Percentiles rank a stretch among this genome's conserved stretches.
Evolutionary conservation across 345 rosid genomes (phyloP).

Genomic region (Geranium rotundifolium): DNA sequence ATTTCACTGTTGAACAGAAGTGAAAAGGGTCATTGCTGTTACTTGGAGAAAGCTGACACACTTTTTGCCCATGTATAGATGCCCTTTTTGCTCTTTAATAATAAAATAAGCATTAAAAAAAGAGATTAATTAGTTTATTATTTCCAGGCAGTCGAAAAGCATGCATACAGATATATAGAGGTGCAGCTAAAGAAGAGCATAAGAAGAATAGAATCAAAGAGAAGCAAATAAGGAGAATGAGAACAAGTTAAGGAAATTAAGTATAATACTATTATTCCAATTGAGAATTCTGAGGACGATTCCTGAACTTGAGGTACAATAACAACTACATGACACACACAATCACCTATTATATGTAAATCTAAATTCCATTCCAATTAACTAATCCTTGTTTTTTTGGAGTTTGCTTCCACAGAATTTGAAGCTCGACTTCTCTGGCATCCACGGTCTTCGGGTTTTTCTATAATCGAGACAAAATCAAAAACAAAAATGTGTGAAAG

Average conservation of each 20-base stretch:
- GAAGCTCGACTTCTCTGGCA: conserved; percentile 29
- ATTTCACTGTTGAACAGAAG: conserved; percentile 16
- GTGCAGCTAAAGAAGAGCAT: conserved; percentile 23
- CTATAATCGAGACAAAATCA: conserved; percentile 21
- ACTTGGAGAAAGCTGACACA: conserved; percentile 22
- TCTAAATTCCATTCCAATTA: neutral
- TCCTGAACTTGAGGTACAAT: conserved; percentile 46
- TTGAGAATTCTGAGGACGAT: conserved; percentile 43
- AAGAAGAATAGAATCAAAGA: conserved; percentile 60
- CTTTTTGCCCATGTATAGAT: conserved; percentile 7
- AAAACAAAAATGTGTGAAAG: conserved; percentile 25
- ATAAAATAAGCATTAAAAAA: neutral
- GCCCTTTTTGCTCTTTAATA: neutral
- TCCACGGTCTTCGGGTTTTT: conserved; percentile 21
- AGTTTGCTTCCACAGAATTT: conserved; percentile 13
- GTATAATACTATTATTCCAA: conserved; percentile 6
- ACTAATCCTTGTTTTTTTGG: conserved; percentile 17
- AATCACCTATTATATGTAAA: conserved; percentile 5
- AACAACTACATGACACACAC: conserved; percentile 45
- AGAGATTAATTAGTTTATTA: neutral
- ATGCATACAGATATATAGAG: neutral
- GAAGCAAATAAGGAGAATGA: conserved; percentile 34
- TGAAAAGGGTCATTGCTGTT: neutral
- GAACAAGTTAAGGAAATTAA: conserved; percentile 28
- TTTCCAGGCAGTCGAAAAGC: neutral